phyloP scores from a whole-genome alignment of 31 red algal species.

The Porphyra umbilicalis region DNA sequence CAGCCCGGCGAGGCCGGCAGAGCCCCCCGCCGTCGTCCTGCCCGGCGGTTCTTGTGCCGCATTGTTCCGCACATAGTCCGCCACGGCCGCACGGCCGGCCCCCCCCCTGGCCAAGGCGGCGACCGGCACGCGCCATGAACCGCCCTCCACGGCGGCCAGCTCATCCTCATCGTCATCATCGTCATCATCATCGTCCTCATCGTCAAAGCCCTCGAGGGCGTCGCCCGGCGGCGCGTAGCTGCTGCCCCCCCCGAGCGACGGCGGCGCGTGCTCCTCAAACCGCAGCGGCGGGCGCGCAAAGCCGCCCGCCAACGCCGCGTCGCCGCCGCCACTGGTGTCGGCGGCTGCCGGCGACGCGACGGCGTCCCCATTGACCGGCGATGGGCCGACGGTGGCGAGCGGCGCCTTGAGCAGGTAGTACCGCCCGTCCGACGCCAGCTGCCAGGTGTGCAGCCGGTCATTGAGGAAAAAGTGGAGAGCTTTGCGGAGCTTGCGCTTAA shows the following conservation, averaged over 20 bases:
- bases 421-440: conserved; percentile 75
- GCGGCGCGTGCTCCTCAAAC: background rate
- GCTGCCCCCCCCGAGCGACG: background rate
- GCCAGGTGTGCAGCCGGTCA: conserved; percentile 66
- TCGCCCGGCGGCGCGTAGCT: background rate
- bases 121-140: background rate
- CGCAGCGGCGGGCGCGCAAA: background rate
- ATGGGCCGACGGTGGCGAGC: background rate
- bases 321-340: too few species aligned
- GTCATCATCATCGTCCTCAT: background rate
- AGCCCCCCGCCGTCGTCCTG: too few species aligned
- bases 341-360: background rate
- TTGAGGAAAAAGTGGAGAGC: conserved; percentile 51
- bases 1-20: too few species aligned
- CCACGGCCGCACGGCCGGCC: background rate
- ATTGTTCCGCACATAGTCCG: background rate
- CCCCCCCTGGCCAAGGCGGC: too few species aligned
- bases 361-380: background rate
- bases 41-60: background rate
- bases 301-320: background rate
- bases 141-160: background rate
- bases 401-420: conserved; percentile 38
- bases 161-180: background rate
- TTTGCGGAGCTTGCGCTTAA: conserved; percentile 46
- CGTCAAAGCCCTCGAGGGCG: background rate